These are phyloP conservation scores for Mucor sp. DNA, from an alignment of 371 early-diverging fungal species.

Conservation along the genomic window DNA sequence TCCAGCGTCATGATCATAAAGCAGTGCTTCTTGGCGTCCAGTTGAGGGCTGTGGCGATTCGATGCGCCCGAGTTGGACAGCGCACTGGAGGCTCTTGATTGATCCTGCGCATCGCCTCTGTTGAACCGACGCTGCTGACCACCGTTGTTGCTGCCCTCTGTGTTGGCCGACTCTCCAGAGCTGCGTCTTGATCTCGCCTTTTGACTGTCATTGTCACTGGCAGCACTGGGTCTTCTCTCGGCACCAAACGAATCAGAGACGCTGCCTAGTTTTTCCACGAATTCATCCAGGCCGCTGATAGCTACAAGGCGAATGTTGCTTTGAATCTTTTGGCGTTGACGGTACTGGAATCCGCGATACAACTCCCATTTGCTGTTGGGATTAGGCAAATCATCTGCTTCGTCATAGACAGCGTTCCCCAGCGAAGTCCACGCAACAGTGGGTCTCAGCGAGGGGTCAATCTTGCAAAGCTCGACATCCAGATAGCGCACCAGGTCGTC, in stretches of 20 bases:
- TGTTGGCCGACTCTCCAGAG: slow-evolving; percentile 31
- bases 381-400: background rate
- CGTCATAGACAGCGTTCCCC: slow-evolving; percentile 17
- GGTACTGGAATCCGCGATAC: slow-evolving; percentile 30
- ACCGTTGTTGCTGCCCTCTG: slow-evolving; percentile 10
- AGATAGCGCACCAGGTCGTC: slow-evolving; percentile 42
- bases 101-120: slow-evolving; percentile 18
- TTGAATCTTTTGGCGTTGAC: slow-evolving; percentile 30
- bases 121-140: slow-evolving; percentile 1
- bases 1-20: slow-evolving; percentile 67
- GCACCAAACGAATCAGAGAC: slow-evolving; percentile 21
- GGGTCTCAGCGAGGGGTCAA: slow-evolving; percentile 35
- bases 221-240: slow-evolving; percentile 46
- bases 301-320: slow-evolving; percentile 53
- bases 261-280: slow-evolving; percentile 50
- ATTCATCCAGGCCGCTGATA: slow-evolving; percentile 61
- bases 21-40: slow-evolving; percentile 51
- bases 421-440: slow-evolving; percentile 40
- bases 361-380: slow-evolving; percentile 33
- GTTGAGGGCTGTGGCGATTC: slow-evolving; percentile 6
- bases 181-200: slow-evolving; percentile 33
- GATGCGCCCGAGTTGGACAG: slow-evolving; percentile 22
- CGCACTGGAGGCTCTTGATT: slow-evolving; percentile 34
- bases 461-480: slow-evolving; percentile 36
- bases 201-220: slow-evolving; percentile 43